Percentiles rank a stretch among this genome's conserved stretches.
Conservation (phyloP, 2,329 filamentous ascomycete species). For the Paradendryphiella salina region DNA sequence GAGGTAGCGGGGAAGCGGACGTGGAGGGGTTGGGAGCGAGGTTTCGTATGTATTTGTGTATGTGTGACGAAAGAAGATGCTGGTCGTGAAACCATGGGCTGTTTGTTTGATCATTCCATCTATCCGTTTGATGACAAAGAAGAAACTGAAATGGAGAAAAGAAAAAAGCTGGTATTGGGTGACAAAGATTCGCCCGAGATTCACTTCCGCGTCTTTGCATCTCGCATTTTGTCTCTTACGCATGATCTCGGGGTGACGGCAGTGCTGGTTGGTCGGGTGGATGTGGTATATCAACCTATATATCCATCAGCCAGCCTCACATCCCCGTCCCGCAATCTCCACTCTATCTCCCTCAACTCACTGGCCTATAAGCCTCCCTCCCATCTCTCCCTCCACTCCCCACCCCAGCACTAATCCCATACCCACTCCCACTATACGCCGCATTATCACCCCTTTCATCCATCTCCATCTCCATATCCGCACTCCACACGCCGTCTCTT, state of each 20-base stretch:
- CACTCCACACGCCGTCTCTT: constrained; percentile 8
- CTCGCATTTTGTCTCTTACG: too few relatives aligned
- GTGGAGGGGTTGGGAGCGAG: too few relatives aligned
- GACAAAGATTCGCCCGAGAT: too few relatives aligned
- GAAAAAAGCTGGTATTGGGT: too few relatives aligned
- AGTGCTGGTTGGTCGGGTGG: not conserved
- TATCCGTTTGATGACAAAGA: not conserved
- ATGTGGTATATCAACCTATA: not conserved
- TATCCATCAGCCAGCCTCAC: not conserved
- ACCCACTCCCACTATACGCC: constrained; percentile 1
- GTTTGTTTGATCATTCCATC: too few relatives aligned
- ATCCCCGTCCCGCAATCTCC: not conserved
- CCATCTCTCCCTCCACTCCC: not conserved
- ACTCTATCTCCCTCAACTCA: not conserved
- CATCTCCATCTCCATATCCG: constrained; percentile 5
- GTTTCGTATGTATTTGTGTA: too few relatives aligned
- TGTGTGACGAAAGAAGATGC: too few relatives aligned
- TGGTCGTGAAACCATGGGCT: too few relatives aligned
- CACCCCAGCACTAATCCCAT: not conserved
- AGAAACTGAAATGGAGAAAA: not conserved
- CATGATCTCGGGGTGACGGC: too few relatives aligned
- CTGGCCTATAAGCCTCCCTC: not conserved
- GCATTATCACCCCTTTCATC: constrained; percentile 3
- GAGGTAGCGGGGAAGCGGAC: too few relatives aligned
- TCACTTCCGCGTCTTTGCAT: too few relatives aligned